phyloP scores from a whole-genome alignment of 2,329 filamentous ascomycete genomes.

The Grosmannia penicillata region DNA sequence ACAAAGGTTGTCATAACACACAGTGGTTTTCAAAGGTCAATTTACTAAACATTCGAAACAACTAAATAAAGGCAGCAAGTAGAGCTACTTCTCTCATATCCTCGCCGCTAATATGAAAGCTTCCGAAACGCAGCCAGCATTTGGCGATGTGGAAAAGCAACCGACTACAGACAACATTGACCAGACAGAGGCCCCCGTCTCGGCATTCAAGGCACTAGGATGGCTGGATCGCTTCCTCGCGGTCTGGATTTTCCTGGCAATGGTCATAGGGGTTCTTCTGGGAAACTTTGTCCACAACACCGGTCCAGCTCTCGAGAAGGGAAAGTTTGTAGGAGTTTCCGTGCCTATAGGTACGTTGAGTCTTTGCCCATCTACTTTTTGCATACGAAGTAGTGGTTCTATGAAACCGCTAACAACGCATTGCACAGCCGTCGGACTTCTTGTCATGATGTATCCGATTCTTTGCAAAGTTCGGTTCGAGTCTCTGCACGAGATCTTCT shows the following conservation, averaged over 20 bases:
- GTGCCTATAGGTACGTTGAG: slow-evolving; percentile 21
- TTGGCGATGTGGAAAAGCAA: too few species aligned
- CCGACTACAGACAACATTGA: slow-evolving; percentile 7
- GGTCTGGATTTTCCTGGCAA: slow-evolving; percentile 65
- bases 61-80: too few species aligned
- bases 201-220: slow-evolving; percentile 38
- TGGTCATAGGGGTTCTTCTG: slow-evolving; percentile 59
- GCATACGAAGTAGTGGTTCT: not conserved
- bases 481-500: slow-evolving; percentile 51
- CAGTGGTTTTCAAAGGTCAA: too few species aligned
- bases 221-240: slow-evolving; percentile 50
- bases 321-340: slow-evolving; percentile 45
- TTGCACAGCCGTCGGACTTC: slow-evolving; percentile 53
- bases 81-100: too few species aligned
- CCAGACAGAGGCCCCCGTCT: too few species aligned
- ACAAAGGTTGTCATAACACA: too few species aligned
- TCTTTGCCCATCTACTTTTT: not conserved
- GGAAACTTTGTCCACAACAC: slow-evolving; percentile 58
- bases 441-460: slow-evolving; percentile 93
- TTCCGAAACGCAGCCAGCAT: too few species aligned
- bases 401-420: not conserved
- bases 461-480: slow-evolving; percentile 77
- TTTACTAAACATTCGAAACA: too few species aligned
- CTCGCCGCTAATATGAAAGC: too few species aligned
- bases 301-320: slow-evolving; percentile 48